Percentiles rank a stretch among this genome's conserved stretches.
Conservation (phyloP, 1,284 basidiomycete genomes). For the Cryptococcus deneoformans region DNA sequence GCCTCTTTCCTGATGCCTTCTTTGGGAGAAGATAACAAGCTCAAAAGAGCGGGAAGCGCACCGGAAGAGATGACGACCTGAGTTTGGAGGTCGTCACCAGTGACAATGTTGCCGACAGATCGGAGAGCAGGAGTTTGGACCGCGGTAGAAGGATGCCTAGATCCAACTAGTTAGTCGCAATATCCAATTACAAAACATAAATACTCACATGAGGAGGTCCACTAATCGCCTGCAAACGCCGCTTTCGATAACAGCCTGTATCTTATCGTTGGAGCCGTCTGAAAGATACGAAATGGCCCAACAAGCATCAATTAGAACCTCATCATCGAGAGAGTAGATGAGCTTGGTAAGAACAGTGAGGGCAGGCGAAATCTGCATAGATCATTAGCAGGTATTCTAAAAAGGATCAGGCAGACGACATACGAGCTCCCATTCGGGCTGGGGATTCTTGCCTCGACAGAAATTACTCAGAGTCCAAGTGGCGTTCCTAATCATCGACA, state of each 20-base stretch:
- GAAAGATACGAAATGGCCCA: conserved; percentile 99
- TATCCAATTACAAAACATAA: neutral
- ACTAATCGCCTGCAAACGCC: conserved; percentile 97
- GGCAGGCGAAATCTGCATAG: conserved; percentile 83
- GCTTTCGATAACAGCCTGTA: conserved; percentile 98
- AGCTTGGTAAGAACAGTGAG: conserved; percentile 94
- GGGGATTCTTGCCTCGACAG: conserved; percentile 92
- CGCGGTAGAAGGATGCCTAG: conserved; percentile 81
- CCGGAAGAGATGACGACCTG: conserved; percentile 98
- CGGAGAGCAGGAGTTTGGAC: conserved; percentile 99
- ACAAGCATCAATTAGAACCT: conserved; percentile 99
- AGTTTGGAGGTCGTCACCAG: conserved; percentile 97
- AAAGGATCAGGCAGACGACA: conserved; percentile 11
- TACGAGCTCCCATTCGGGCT: conserved; percentile 92
- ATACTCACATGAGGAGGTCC: conserved; percentile 77
- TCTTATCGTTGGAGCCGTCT: conserved; percentile 99
- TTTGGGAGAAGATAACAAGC: conserved; percentile 89
- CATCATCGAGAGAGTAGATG: conserved; percentile 98
- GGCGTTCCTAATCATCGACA: conserved; percentile 95
- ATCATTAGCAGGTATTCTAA: neutral
- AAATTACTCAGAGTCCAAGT: conserved; percentile 99
- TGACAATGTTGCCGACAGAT: conserved; percentile 98
- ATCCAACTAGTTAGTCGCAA: neutral
- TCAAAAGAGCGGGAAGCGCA: conserved; percentile 87
- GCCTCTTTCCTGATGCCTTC: conserved; percentile 90